Base-by-base conservation (phyloP, 805 yeast species). In the Limtongia smithiae region DNA sequence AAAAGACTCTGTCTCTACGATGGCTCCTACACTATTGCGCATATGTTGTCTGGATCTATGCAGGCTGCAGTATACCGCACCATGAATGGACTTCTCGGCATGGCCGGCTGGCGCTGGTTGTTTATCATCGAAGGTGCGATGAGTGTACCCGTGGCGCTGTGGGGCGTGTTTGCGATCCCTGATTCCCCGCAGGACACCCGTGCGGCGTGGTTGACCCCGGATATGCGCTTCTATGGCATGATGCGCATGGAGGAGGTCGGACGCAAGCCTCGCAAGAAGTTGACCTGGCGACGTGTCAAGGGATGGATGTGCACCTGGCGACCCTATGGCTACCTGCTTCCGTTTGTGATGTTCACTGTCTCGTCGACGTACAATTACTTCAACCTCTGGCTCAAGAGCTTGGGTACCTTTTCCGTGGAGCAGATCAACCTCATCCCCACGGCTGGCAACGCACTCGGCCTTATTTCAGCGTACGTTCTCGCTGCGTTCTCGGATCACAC, bases 11-110 rank as follows among this genome's bases (percentile, higher is more conserved):
- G 42, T 7, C 31, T 48, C 4, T 48, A 48, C 36, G 52, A 48
- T n/a, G 48, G 38, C 22, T 48, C 48, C 14, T 32, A 32, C 22
- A 43, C 54, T 48, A 63, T 80, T 31, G 84, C 81, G 39, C 66
- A 72, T 24, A 68, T 79, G 45, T 75, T 80, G 15, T 71, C 81
- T 1, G 81, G 82, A 45, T 74, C 76, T 48, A 67, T 80, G 30
- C 80, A 79, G 55, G 76, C 81, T n/a, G 75, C 77, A n/a, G 70
- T 79, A 34, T 55, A 54, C 27, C 17, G 28, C 14, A 31, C 48
- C 8, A 34, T 64, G 37, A 49, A 55, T 18, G 54, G 55, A 15
- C 43, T 49, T 11, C 45, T 39, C 20, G 62, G 60, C 12, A 45
- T 58, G 39, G 63, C 63, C 3, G 70, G 70, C 17, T 69, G 72